phyloP scores from a whole-genome alignment of 2,329 filamentous ascomycete species.

The Didymella glomerata region DNA sequence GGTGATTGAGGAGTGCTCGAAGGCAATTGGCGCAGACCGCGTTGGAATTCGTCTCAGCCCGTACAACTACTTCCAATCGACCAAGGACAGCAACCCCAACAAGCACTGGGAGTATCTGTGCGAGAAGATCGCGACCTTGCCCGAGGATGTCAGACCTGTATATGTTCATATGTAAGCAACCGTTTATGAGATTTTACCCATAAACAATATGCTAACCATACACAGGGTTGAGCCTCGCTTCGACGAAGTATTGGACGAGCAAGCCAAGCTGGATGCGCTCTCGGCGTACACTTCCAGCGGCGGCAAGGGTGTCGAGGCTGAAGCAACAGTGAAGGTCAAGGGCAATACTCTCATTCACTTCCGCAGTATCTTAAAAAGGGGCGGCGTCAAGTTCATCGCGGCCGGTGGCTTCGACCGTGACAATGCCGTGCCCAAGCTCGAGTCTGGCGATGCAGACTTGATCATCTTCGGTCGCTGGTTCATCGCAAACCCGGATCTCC shows the following conservation, averaged over 20 bases:
- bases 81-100: slow-evolving; percentile 56
- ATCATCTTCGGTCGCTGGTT: slow-evolving; percentile 58
- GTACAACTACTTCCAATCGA: slow-evolving; percentile 52
- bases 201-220: slow-evolving; percentile 11
- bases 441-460: slow-evolving; percentile 51
- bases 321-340: slow-evolving; percentile 39
- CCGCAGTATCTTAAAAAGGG: slow-evolving; percentile 58
- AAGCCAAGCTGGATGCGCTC: slow-evolving; percentile 52
- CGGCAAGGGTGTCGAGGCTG: slow-evolving; percentile 42
- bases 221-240: slow-evolving; percentile 50
- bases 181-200: not conserved
- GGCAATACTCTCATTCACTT: slow-evolving; percentile 45
- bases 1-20: slow-evolving; percentile 53
- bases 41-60: slow-evolving; percentile 47
- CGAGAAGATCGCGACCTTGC: slow-evolving; percentile 49
- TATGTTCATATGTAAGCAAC: slow-evolving; percentile 49
- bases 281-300: slow-evolving; percentile 45
- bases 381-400: slow-evolving; percentile 63
- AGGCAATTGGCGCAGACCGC: slow-evolving; percentile 45
- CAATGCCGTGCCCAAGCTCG: slow-evolving; percentile 61
- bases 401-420: slow-evolving; percentile 63
- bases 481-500: slow-evolving; percentile 58
- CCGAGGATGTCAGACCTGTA: slow-evolving; percentile 37
- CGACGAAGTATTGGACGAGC: slow-evolving; percentile 48
- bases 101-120: slow-evolving; percentile 58